Evolutionary conservation across 73 alveolate genomes (phyloP), one percentile per base, ranked within the genome.

Genomic region (Paramecium caudatum): DNA sequence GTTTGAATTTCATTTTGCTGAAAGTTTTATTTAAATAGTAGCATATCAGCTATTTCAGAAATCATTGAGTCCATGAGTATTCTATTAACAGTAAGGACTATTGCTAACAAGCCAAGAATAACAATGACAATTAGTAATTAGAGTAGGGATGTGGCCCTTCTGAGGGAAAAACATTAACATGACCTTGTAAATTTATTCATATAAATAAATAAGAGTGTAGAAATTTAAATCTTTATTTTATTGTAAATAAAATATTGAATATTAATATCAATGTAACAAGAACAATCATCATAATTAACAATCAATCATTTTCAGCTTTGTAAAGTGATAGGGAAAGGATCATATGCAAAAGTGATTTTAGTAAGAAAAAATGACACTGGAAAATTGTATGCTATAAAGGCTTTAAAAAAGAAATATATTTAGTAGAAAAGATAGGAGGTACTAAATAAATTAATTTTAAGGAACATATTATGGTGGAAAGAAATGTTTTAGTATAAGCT

Each of bases 341-440:
- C 96, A 5, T 95, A 92, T 87, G 98, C 97, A 12, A 94, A 94
- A 87, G 98, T 95, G 25, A 82, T 91, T 37, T 88, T 95, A 65
- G 98, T 95, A 19, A 87, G 93, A 65, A 92, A 92, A 82, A 91
- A 90, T 34, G 95, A 93, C 17, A 91, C 48, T 47, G 93, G 90
- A 8, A 80, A 82, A 50, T 69, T 95, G 5, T 95, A 94, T 91
- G 99, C 99, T 6, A 96, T 96, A 95, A 96, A 96, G 82, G 98
- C 96, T 5, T 68, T 96, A 43, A 95, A 95, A 91, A 96, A 96
- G 84, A 91, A 94, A 63, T 68, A 90, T 21, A 37, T 90, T 21
- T 63, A 82, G 33, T 61, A 36, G 36, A 55, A 78, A 27, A 80
- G 91, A 41, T 50, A 90, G 33, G 74, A 69, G 62, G 91, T 90